Evolutionary conservation across 352 stramenopile species (phyloP), one percentile per base, ranked within the genome.

Genomic region (Blastocystis sp.): DNA sequence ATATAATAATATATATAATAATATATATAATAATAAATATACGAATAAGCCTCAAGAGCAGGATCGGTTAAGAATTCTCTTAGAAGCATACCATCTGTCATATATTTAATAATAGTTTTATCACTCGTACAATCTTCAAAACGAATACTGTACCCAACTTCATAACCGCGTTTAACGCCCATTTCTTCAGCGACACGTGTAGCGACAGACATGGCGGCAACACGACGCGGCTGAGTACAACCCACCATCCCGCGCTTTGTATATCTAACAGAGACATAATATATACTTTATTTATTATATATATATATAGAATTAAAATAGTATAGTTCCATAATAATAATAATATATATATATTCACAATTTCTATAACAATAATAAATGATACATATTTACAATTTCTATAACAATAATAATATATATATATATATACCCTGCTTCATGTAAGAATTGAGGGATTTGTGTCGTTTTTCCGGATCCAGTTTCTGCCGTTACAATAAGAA

Each of bases 21-120:
- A n/a, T 13, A 36, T 39, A 13, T 13, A 11, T 13, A 31, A 47
- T 13, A 13, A 13, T 47, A 13, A 13, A 13, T n/a, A 31, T 13
- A 47, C 13, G 39, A 13, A n/a, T n/a, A n/a, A n/a, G n/a, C 43
- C 13, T 24, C 57, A 33, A 77, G 46, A 65, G 88, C 86, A 0
- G 90, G 90, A 69, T 96, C 88, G 2, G 84, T 95, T 39, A 98
- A 71, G 65, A 97, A 95, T 71, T 98, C 89, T 34, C 88, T 80
- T 32, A 99, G 73, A 19, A 99, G 71, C 88, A 98, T 98, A 68
- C 91, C 92, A 69, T 98, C 91, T 0, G 92, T 99, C 84, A 98
- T 95, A 75, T 97, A 99, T 70, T 93, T 91, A 49, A 95, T 82
- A 23, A 86, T 70, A 0, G 92, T 99, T 44, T 89, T 83, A 54